Conservation (phyloP, 768 basidiomycete genomes). For the Suillus weaverae region DNA sequence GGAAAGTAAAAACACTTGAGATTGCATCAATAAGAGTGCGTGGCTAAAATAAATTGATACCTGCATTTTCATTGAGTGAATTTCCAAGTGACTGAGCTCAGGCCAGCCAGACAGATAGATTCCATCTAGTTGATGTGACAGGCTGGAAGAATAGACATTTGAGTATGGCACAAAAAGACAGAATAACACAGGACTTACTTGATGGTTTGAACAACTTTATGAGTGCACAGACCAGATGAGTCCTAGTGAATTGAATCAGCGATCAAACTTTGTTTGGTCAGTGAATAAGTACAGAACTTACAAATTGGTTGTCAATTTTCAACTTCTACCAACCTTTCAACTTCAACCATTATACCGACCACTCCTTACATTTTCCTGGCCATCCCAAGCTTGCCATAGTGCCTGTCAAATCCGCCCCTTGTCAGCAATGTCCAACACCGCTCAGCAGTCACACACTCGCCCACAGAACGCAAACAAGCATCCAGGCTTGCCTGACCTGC, state of each 20-base stretch:
- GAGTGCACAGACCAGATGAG: neutral
- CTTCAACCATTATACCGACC: neutral
- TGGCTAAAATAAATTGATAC: neutral
- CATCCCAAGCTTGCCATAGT: neutral
- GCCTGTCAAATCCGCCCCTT: slow-evolving; percentile 13
- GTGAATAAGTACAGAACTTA: neutral
- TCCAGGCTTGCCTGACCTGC: slow-evolving; percentile 10
- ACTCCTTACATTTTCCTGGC: neutral
- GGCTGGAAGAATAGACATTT: neutral
- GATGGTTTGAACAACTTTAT: neutral
- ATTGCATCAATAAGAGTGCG: neutral
- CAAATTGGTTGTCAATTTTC: neutral
- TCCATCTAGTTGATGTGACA: neutral
- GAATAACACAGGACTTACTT: neutral
- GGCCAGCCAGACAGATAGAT: neutral
- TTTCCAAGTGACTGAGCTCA: neutral
- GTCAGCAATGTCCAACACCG: neutral
- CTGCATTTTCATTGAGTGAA: neutral
- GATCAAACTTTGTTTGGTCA: neutral
- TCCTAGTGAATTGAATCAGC: neutral
- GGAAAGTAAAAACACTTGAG: neutral
- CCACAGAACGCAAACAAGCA: slow-evolving; percentile 7
- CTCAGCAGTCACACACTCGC: neutral
- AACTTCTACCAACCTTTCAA: no score
- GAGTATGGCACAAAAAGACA: neutral